These are phyloP conservation scores for Hemisphaericaspora xylofermentans DNA, from an alignment of 1,139 yeast species.

Conservation along the genomic window DNA sequence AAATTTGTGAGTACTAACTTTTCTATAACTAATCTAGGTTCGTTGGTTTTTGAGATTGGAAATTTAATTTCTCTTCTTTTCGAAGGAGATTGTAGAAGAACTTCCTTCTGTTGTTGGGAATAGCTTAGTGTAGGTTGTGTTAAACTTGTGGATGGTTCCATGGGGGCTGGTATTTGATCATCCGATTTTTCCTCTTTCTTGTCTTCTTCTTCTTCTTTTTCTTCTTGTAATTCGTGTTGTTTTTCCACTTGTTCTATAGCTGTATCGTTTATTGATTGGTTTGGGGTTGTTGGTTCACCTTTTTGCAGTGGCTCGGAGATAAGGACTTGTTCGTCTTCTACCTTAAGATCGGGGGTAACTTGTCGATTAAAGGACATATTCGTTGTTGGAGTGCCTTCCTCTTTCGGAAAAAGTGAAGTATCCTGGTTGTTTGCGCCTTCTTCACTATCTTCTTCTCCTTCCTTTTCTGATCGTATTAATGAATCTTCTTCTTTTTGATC, in stretches of 20 bases:
- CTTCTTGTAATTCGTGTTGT: neutral
- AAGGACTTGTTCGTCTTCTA: too few relatives aligned
- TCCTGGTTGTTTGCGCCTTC: neutral
- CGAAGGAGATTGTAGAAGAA: constrained; percentile 29
- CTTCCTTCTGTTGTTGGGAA: constrained; percentile 31
- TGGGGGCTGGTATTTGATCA: too few relatives aligned
- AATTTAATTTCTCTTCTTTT: constrained; percentile 22
- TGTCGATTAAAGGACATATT: neutral
- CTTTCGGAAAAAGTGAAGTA: neutral
- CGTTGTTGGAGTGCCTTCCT: neutral
- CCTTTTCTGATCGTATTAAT: constrained; percentile 3
- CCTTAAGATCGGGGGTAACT: too few relatives aligned
- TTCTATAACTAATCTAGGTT: constrained; percentile 71
- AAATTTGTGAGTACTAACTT: constrained; percentile 77
- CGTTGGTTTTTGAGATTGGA: constrained; percentile 19
- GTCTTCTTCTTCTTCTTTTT: neutral
- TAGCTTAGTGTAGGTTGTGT: constrained; percentile 18
- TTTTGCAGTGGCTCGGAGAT: too few relatives aligned
- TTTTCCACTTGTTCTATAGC: neutral
- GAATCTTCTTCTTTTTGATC: constrained; percentile 7
- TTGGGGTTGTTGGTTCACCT: too few relatives aligned
- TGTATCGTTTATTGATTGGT: neutral
- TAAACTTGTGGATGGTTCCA: neutral
- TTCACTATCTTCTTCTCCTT: neutral
- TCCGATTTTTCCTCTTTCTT: neutral